phyloP scores from a whole-genome alignment of 768 basidiomycete species.

The Termitomyces sp. region DNA sequence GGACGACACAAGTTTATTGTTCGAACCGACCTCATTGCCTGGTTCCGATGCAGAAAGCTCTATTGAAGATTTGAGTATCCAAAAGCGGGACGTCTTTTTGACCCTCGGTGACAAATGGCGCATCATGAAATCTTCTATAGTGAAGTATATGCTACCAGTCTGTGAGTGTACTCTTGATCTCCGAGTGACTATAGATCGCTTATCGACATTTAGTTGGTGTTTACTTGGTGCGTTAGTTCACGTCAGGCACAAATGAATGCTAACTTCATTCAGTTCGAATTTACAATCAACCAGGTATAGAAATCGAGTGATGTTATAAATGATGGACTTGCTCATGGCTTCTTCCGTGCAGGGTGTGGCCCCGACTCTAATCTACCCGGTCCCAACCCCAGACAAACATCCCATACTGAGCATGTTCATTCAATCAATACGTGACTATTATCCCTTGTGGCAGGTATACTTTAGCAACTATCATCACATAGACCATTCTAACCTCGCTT shows the following conservation, averaged over 20 bases:
- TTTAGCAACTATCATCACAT: slow-evolving; percentile 10
- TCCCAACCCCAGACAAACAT: slow-evolving; percentile 60
- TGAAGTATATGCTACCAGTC: slow-evolving; percentile 86
- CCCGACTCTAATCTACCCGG: slow-evolving; percentile 87
- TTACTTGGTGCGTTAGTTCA: slow-evolving; percentile 36
- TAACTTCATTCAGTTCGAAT: slow-evolving; percentile 61
- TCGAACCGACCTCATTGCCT: slow-evolving; percentile 25
- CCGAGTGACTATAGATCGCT: background rate
- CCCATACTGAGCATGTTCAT: slow-evolving; percentile 75
- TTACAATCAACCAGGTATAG: slow-evolving; percentile 81
- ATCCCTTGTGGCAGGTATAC: slow-evolving; percentile 87
- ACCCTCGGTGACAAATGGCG: slow-evolving; percentile 72
- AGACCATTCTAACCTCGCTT: background rate
- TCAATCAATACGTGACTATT: slow-evolving; percentile 87
- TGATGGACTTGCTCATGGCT: background rate
- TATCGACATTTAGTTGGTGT: slow-evolving; percentile 29
- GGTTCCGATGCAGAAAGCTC: slow-evolving; percentile 34
- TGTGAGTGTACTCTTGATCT: slow-evolving; percentile 48
- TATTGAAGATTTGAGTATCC: slow-evolving; percentile 35
- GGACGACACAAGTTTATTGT: slow-evolving; percentile 27
- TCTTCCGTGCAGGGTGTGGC: slow-evolving; percentile 61
- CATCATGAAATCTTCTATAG: slow-evolving; percentile 73
- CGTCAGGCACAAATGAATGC: background rate
- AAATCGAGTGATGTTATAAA: background rate
- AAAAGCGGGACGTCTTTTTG: slow-evolving; percentile 48